Evolutionary conservation across 495 filamentous ascomycete genomes (phyloP).

Genomic region (Penicillium salamii): DNA sequence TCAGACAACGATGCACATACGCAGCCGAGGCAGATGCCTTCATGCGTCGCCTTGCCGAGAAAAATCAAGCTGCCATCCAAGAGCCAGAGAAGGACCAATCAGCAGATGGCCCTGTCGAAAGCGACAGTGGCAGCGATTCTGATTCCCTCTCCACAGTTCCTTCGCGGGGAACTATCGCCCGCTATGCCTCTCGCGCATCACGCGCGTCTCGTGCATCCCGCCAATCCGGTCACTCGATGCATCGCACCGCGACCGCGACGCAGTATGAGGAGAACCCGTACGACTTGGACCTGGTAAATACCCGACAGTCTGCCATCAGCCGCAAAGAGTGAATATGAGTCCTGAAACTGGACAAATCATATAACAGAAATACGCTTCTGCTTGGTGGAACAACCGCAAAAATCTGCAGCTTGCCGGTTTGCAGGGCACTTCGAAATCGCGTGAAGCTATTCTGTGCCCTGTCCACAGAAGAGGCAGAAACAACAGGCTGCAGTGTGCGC

Average conservation of each 20-base stretch:
- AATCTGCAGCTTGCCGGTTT: no score
- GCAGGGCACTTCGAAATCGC: no score
- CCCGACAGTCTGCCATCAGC: conserved; percentile 30
- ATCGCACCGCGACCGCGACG: conserved; percentile 22
- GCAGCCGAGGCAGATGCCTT: conserved; percentile 48
- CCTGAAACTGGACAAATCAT: no score
- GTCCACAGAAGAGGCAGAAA: no score
- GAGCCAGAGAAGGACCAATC: conserved; percentile 13
- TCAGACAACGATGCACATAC: conserved; percentile 67
- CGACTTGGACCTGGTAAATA: conserved; percentile 39
- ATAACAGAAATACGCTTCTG: no score
- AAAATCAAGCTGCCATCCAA: conserved; percentile 15
- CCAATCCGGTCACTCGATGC: conserved; percentile 25
- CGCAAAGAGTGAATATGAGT: conserved; percentile 16
- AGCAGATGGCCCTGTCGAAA: conserved; percentile 1
- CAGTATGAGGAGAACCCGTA: conserved; percentile 41
- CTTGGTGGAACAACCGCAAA: no score
- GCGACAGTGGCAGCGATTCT: conserved; percentile 12
- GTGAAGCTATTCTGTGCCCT: no score
- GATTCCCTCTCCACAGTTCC: conserved; percentile 28
- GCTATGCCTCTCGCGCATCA: conserved; percentile 21
- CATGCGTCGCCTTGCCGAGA: conserved; percentile 30
- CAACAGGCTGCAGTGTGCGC: no score
- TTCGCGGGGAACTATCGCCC: conserved; percentile 15
- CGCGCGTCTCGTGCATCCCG: conserved; percentile 30